Percentiles rank a stretch among this genome's conserved stretches.
Evolutionary conservation across 768 basidiomycete species (phyloP).

Genomic region (Sutorius australiensis): DNA sequence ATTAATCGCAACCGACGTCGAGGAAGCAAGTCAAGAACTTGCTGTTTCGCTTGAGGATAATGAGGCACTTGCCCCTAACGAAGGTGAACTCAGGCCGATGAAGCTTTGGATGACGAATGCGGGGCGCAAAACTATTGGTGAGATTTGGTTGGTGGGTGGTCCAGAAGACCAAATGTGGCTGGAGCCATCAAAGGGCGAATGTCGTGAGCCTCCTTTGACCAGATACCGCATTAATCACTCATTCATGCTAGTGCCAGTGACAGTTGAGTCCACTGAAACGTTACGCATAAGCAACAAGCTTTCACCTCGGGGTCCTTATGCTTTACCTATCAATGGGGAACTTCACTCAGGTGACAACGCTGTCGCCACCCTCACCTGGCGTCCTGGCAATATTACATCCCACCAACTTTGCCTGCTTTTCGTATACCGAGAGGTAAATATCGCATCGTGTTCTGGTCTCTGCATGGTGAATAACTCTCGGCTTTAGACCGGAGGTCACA

Average conservation of each 20-base stretch:
- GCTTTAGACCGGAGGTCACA: constrained; percentile 40
- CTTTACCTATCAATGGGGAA: constrained; percentile 38
- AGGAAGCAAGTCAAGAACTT: constrained; percentile 63
- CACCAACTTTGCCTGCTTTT: constrained; percentile 60
- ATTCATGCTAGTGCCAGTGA: constrained; percentile 13
- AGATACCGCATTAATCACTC: neutral
- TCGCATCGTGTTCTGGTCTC: neutral
- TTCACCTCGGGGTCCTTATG: constrained; percentile 41
- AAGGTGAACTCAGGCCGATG: constrained; percentile 64
- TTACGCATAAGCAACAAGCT: constrained; percentile 54
- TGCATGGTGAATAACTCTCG: constrained; percentile 2
- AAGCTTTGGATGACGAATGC: constrained; percentile 61
- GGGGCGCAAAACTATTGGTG: constrained; percentile 56
- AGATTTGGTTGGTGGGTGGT: constrained; percentile 68
- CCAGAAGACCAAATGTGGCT: constrained; percentile 64
- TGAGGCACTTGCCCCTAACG: constrained; percentile 47
- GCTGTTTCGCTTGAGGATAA: constrained; percentile 54
- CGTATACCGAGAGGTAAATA: constrained; percentile 58
- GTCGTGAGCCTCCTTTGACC: constrained; percentile 13
- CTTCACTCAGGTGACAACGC: constrained; percentile 48
- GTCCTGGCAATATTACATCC: constrained; percentile 45
- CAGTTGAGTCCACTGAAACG: constrained; percentile 32
- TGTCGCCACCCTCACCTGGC: constrained; percentile 51
- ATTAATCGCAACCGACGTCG: constrained; percentile 56
- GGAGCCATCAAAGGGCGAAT: constrained; percentile 20